Percentiles rank a stretch among this genome's conserved stretches.
These are phyloP conservation scores for Fonsecaea nubica DNA, from an alignment of 2,329 filamentous ascomycete species.

Conservation along the genomic window DNA sequence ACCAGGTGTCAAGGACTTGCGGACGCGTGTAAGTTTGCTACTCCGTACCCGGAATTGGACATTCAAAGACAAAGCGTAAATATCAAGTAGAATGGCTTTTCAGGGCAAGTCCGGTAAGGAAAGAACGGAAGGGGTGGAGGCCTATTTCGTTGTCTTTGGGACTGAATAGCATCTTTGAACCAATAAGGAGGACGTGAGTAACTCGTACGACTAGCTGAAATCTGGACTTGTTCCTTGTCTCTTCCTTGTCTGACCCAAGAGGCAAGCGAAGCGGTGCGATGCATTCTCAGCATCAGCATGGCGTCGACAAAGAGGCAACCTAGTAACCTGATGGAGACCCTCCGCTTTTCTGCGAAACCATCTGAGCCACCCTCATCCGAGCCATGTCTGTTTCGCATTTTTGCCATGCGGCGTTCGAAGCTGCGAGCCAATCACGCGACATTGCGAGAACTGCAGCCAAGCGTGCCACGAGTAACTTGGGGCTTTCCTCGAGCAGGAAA, in stretches of 20 bases:
- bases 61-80: background rate
- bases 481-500: background rate
- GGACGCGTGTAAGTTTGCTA: constrained; percentile 1
- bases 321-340: background rate
- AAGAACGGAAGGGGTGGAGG: constrained; percentile 1
- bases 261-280: background rate
- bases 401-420: background rate
- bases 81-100: background rate
- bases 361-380: constrained; percentile 1
- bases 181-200: background rate
- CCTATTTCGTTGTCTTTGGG: background rate
- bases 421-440: constrained; percentile 1
- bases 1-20: background rate
- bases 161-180: background rate
- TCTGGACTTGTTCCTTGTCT: background rate
- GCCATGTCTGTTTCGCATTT: constrained; percentile 15
- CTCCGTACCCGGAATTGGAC: background rate
- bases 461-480: constrained; percentile 6
- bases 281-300: background rate
- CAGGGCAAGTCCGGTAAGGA: constrained; percentile 1
- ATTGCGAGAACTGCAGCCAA: constrained; percentile 6
- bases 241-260: background rate
- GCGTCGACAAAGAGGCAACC: background rate
- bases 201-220: background rate
- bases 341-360: constrained; percentile 4